Evolutionary conservation across 2,329 filamentous ascomycete genomes (phyloP), one percentile per base, ranked within the genome.

Genomic region (Pyricularia pennisetigena): DNA sequence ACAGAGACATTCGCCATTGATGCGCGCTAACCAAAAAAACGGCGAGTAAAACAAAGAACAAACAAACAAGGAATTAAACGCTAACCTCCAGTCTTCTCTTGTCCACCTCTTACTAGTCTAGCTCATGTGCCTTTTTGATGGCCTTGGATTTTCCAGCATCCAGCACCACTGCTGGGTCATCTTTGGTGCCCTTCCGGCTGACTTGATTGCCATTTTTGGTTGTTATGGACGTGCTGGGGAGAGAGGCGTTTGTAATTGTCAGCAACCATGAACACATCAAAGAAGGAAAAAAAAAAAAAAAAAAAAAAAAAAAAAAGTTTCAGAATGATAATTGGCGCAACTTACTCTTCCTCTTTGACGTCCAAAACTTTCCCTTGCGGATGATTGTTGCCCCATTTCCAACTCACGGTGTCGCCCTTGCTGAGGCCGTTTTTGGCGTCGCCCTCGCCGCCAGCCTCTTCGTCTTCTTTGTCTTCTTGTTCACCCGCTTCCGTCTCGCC

Each of bases 381-480:
- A 24, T 81, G 76, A 9, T 79, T 80, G 23, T 74, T 73, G 14
- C 80, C 80, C 80, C 80, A 82, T 29, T 81, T 80, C 80, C 80
- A 82, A 71, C 79, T 81, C 8, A 82, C 80, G 0, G 76, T 82
- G 8, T 82, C 79, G 1, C 80, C 80, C 41, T 70, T 70, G 7
- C 68, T 59, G 4, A 69, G 71, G 7, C 23, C 20, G 24, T 35
- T 29, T 54, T 54, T 49, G 12, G 64, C 16, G 41, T 54, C 41
- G 14, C 24, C 16, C n/a, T 54, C 28, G n/a, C 32, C 14, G n/a
- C n/a, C 16, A 20, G 35, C 20, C 16, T 62, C 54, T 35, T 62
- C 24, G 20, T 62, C 16, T 67, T 67, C 59, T 2, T 26, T 26
- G 59, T 26, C 23, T 26, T 49, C 9, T 54, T 49, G 3, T 20